Evolutionary conservation across 192 early-diverging fungal genomes (phyloP).

Genomic region (Chytriomyces sp.): DNA sequence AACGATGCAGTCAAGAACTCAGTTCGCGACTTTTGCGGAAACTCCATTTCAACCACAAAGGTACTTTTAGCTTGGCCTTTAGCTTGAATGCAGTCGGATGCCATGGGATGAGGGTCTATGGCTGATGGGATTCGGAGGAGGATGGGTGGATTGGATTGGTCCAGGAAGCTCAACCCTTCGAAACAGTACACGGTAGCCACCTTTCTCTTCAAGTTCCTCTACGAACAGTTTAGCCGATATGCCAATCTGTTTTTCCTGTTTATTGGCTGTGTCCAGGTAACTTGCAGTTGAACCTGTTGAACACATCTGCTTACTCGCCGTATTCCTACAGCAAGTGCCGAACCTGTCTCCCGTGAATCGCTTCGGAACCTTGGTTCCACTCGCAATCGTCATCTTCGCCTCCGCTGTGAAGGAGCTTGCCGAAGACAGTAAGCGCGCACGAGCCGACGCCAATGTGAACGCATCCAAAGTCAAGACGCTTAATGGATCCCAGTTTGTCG

Average conservation of each 20-base stretch:
- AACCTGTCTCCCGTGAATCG: constrained; percentile 89
- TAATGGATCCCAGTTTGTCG: constrained; percentile 63
- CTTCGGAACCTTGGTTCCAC: constrained; percentile 84
- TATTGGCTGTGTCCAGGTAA: constrained; percentile 86
- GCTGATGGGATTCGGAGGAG: too few relatives aligned
- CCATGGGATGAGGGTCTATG: too few relatives aligned
- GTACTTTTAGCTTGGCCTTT: not conserved
- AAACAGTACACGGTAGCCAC: constrained; percentile 80
- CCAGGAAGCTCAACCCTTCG: not conserved
- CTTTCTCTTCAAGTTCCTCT: constrained; percentile 91
- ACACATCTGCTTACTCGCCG: not conserved
- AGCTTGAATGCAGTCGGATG: too few relatives aligned
- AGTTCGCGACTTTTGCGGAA: constrained; percentile 76
- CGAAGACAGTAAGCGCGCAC: constrained; percentile 72
- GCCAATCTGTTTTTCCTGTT: constrained; percentile 98
- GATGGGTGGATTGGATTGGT: not conserved
- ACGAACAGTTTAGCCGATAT: constrained; percentile 95
- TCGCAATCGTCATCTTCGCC: constrained; percentile 81
- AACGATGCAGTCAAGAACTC: constrained; percentile 82
- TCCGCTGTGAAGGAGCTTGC: constrained; percentile 93
- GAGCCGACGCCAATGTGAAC: constrained; percentile 52
- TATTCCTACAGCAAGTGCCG: constrained; percentile 76
- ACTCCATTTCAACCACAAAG: constrained; percentile 30
- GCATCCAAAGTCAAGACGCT: constrained; percentile 44
- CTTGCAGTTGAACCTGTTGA: not conserved